A percentile compares a stretch with the other conserved stretches of the same genome.
These are phyloP conservation scores for Shiraia sp. DNA, from an alignment of 2,329 filamentous ascomycete genomes.

Conservation along the genomic window DNA sequence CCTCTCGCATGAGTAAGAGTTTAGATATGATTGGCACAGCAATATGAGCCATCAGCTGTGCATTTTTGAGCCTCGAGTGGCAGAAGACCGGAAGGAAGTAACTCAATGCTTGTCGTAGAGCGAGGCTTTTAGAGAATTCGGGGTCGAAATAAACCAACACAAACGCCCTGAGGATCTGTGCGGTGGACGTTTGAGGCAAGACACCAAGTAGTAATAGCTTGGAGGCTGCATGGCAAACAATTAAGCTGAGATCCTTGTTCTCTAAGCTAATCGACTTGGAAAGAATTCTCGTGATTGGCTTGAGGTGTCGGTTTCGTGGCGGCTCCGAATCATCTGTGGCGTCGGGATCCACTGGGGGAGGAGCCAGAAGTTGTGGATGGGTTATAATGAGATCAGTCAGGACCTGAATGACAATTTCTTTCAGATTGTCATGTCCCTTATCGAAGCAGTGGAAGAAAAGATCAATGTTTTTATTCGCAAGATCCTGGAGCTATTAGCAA, in stretches of 20 bases:
- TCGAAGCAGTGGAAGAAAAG: slow-evolving; percentile 95
- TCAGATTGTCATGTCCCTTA: slow-evolving; percentile 87
- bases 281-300: slow-evolving; percentile 81
- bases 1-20: slow-evolving; percentile 62
- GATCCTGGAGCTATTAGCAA: slow-evolving; percentile 55
- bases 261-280: slow-evolving; percentile 72
- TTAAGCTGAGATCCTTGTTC: slow-evolving; percentile 75
- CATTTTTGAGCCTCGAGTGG: slow-evolving; percentile 81
- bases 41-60: slow-evolving; percentile 76
- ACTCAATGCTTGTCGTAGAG: slow-evolving; percentile 81
- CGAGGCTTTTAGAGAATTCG: slow-evolving; percentile 76
- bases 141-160: slow-evolving; percentile 90
- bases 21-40: slow-evolving; percentile 75
- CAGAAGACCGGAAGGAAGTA: slow-evolving; percentile 97
- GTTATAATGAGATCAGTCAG: slow-evolving; percentile 91
- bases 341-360: slow-evolving; percentile 48
- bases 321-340: slow-evolving; percentile 43
- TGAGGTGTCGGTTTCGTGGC: slow-evolving; percentile 47
- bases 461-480: slow-evolving; percentile 88
- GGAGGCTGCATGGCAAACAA: slow-evolving; percentile 77
- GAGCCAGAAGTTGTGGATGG: slow-evolving; percentile 78
- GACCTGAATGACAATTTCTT: slow-evolving; percentile 88
- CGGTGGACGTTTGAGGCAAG: slow-evolving; percentile 53
- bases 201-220: slow-evolving; percentile 87
- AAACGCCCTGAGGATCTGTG: slow-evolving; percentile 78